Evolutionary conservation across 352 stramenopile species (phyloP), one percentile per base, ranked within the genome.

Genomic region (Hyaloperonospora brassicae): DNA sequence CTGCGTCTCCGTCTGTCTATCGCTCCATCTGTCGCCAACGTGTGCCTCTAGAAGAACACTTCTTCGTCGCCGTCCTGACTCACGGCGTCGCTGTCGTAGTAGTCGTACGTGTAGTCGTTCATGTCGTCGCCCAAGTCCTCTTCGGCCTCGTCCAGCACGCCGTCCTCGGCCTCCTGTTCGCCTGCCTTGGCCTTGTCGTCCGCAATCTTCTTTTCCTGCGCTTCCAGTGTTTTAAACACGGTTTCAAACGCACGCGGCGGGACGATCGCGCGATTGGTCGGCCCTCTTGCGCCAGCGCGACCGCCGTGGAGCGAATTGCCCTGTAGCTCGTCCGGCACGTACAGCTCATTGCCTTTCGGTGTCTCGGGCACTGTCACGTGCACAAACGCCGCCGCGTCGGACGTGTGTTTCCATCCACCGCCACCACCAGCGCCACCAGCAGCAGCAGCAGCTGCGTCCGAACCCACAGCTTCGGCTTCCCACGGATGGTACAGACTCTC

Each of bases 41-140:
- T 1, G 0, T 57, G 34, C 31, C 17, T 52, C 50, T 84, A 87
- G 42, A 84, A 87, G 59, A 87, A 87, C 9, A 87, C 77, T 52
- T 87, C 77, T 70, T 87, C 77, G 44, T 84, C 77, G 25, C 74
- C 77, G 34, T 80, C 74, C 43, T 87, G 68, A 65, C 77, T 87
- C 24, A 66, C 77, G 17, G 61, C 70, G 57, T 87, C 77, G 53
- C 77, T 87, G 45, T 87, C 77, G 71, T 84, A 87, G 60, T 87
- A 87, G 52, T 87, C 77, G 50, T 84, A 85, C 39, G 77, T 87
- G 66, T 87, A 87, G 66, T 87, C 77, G 68, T 87, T 87, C 65
- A 79, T 85, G 55, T 87, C 77, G 40, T 87, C 77, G 36, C 77
- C 76, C 59, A 86, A 58, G 48, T 85, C 77, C 41, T 87, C 77